These are phyloP conservation scores for Aspergillus costaricaensis DNA, from an alignment of 2,329 filamentous ascomycete species.

Conservation along the genomic window DNA sequence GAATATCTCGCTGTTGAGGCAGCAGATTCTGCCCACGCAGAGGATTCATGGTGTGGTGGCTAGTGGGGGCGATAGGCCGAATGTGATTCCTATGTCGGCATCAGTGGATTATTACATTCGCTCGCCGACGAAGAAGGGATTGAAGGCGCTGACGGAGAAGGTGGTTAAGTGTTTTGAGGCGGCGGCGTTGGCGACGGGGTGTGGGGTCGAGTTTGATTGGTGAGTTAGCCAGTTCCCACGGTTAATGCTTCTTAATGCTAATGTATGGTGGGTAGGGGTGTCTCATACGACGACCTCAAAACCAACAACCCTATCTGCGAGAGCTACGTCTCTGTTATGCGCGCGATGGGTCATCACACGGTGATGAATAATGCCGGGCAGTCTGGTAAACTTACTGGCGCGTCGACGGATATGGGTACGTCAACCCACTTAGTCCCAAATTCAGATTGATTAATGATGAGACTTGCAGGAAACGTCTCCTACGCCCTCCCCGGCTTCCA, in stretches of 20 bases:
- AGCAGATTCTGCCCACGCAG: constrained; percentile 56
- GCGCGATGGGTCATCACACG: constrained; percentile 30
- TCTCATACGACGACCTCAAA: constrained; percentile 34
- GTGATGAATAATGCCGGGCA: constrained; percentile 24
- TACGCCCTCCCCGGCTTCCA: constrained; percentile 44
- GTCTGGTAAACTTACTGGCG: constrained; percentile 22
- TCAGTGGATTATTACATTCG: constrained; percentile 49
- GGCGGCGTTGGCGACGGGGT: constrained; percentile 35
- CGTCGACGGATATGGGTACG: constrained; percentile 34
- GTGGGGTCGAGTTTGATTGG: constrained; percentile 33
- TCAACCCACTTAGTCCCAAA: not conserved
- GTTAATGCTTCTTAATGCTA: no score
- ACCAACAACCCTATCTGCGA: constrained; percentile 34
- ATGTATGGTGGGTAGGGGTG: constrained; percentile 22
- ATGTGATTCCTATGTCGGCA: constrained; percentile 57
- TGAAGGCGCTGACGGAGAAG: constrained; percentile 33
- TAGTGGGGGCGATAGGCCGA: constrained; percentile 54
- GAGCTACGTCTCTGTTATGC: constrained; percentile 32
- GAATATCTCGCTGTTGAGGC: constrained; percentile 53
- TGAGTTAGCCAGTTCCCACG: constrained; percentile 1
- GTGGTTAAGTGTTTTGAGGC: constrained; percentile 37
- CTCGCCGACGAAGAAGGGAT: constrained; percentile 40
- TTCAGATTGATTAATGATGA: not conserved
- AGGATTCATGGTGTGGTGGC: constrained; percentile 56
- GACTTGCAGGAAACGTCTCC: constrained; percentile 46